These are phyloP conservation scores for Arthrobotrys sinensis DNA, from an alignment of 2,329 filamentous ascomycete species.

Conservation along the genomic window DNA sequence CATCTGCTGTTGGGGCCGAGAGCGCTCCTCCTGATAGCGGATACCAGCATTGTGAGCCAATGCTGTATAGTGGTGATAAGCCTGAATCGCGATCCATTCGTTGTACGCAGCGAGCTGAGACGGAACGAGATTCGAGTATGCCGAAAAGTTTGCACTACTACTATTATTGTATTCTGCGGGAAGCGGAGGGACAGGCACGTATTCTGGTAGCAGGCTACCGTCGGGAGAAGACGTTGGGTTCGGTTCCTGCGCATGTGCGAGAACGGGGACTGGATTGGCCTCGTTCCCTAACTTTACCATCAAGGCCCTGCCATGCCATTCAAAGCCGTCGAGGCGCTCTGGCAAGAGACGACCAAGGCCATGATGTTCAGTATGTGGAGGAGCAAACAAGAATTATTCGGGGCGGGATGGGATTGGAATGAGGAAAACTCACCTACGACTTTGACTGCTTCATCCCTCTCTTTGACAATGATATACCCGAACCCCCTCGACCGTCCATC, in stretches of 20 bases:
- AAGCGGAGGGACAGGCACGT: constrained; percentile 49
- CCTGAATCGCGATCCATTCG: constrained; percentile 59
- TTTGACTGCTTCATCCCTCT: constrained; percentile 62
- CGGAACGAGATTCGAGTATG: constrained; percentile 50
- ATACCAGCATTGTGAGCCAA: constrained; percentile 43
- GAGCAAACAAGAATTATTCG: constrained; percentile 27
- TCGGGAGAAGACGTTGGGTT: constrained; percentile 36
- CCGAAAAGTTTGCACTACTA: constrained; percentile 51
- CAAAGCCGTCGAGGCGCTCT: constrained; percentile 61
- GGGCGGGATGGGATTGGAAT: neutral
- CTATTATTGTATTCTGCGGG: constrained; percentile 40
- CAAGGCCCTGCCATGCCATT: constrained; percentile 62
- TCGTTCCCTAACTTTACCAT: constrained; percentile 62
- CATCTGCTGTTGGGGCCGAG: constrained; percentile 22
- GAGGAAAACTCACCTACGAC: constrained; percentile 59
- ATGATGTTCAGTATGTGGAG: neutral
- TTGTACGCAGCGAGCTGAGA: constrained; percentile 57
- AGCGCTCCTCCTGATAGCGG: constrained; percentile 43
- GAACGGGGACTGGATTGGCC: constrained; percentile 59
- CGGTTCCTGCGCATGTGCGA: constrained; percentile 57
- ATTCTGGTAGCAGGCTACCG: constrained; percentile 32
- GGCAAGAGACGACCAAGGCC: constrained; percentile 5
- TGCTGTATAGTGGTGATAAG: constrained; percentile 58
- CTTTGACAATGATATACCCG: constrained; percentile 63
- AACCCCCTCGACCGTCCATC: constrained; percentile 63